phyloP scores from a whole-genome alignment of 2,329 filamentous ascomycete species.

The Fusarium nelsonii region DNA sequence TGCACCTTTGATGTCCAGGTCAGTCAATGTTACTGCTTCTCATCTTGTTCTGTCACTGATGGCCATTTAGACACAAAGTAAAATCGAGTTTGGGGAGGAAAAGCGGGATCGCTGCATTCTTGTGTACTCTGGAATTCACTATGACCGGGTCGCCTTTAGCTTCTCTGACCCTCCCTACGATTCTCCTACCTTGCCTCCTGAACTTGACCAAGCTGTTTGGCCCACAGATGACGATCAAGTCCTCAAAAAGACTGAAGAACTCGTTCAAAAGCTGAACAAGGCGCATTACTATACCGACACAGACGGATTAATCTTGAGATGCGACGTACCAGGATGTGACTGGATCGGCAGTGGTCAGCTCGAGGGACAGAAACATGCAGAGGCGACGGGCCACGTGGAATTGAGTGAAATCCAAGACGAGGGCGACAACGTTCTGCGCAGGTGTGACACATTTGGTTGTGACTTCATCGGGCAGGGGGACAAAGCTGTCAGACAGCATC shows the following conservation, averaged over 20 bases:
- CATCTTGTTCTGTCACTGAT: not conserved
- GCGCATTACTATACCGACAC: slow-evolving; percentile 92
- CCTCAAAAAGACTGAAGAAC: slow-evolving; percentile 73
- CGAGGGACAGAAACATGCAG: slow-evolving; percentile 72
- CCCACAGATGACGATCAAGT: slow-evolving; percentile 70
- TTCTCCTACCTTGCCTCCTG: slow-evolving; percentile 71
- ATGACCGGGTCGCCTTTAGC: slow-evolving; percentile 87
- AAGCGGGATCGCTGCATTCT: slow-evolving; percentile 78
- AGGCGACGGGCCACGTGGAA: slow-evolving; percentile 69
- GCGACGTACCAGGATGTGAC: slow-evolving; percentile 73
- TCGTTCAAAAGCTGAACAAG: slow-evolving; percentile 74
- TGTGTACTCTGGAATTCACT: slow-evolving; percentile 93
- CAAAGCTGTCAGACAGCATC: slow-evolving; percentile 68
- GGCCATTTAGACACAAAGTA: slow-evolving; percentile 48
- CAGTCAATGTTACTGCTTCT: not conserved
- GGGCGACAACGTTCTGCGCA: slow-evolving; percentile 80
- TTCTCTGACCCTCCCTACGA: slow-evolving; percentile 69
- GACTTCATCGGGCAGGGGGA: slow-evolving; percentile 76
- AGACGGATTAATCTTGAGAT: slow-evolving; percentile 80
- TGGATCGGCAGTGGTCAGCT: slow-evolving; percentile 76
- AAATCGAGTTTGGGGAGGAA: slow-evolving; percentile 79
- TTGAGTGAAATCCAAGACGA: slow-evolving; percentile 80
- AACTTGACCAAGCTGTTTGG: slow-evolving; percentile 78
- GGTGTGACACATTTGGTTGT: slow-evolving; percentile 75
- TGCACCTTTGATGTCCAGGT: slow-evolving; percentile 83